Conservation (phyloP, 2,329 filamentous ascomycete species). For the Paraphaeosphaeria minitans region DNA sequence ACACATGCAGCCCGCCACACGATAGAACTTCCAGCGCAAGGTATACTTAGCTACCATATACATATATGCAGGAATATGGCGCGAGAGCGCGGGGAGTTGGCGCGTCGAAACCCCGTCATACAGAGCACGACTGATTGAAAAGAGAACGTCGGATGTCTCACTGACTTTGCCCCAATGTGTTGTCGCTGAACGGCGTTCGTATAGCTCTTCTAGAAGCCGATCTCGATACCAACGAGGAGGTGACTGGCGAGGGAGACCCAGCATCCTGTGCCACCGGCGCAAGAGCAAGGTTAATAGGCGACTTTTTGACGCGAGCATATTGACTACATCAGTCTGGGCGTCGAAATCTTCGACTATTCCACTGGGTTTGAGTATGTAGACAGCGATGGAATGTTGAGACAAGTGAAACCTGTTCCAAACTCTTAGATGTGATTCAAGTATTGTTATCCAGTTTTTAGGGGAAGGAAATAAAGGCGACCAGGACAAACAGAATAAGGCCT, state of each 20-base stretch:
- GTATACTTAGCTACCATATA: not conserved
- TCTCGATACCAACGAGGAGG: not conserved
- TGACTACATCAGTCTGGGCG: not conserved
- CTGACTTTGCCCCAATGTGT: not conserved
- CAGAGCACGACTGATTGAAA: conserved; percentile 2
- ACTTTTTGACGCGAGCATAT: not conserved
- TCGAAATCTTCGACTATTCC: not conserved
- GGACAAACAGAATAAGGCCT: too few species aligned
- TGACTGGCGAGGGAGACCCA: conserved; percentile 1
- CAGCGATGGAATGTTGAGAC: not conserved
- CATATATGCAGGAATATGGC: not conserved
- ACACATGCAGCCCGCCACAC: not conserved
- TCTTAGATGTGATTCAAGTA: too few species aligned
- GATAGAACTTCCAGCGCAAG: not conserved
- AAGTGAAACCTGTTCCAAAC: not conserved
- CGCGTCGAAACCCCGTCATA: not conserved
- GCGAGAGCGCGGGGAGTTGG: not conserved
- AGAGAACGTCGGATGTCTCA: conserved; percentile 2
- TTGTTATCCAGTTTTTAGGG: too few species aligned
- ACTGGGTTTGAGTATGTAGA: not conserved
- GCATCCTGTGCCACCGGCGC: not conserved
- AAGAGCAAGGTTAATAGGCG: not conserved
- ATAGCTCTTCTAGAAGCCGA: conserved; percentile 1
- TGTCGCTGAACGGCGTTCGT: not conserved
- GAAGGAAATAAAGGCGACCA: too few species aligned